phyloP scores from a whole-genome alignment of 1,284 basidiomycete genomes.

The Sporisorium scitamineum region DNA sequence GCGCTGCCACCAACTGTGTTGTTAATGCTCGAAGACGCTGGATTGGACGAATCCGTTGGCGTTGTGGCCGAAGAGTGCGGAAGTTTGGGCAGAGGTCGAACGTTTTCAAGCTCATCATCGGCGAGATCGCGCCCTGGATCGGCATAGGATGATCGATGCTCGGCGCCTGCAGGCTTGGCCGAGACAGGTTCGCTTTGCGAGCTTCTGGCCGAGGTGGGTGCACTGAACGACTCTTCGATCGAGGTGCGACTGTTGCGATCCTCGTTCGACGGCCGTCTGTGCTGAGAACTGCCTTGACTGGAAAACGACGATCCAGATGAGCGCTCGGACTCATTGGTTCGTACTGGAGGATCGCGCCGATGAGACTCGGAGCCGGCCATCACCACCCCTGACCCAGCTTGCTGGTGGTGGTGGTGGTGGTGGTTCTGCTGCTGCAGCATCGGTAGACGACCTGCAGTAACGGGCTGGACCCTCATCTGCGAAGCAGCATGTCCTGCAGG shows the following conservation, averaged over 20 bases:
- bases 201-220: slow-evolving; percentile 61
- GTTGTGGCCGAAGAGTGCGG: slow-evolving; percentile 35
- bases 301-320: slow-evolving; percentile 63
- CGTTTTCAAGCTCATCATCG: slow-evolving; percentile 53
- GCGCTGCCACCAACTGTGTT: background rate
- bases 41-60: slow-evolving; percentile 20
- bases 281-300: slow-evolving; percentile 33
- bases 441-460: slow-evolving; percentile 9
- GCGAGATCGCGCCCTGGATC: slow-evolving; percentile 44
- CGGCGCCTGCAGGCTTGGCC: slow-evolving; percentile 18
- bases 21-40: slow-evolving; percentile 2
- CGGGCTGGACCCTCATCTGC: slow-evolving; percentile 27
- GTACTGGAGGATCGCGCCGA: slow-evolving; percentile 30
- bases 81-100: slow-evolving; percentile 55
- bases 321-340: slow-evolving; percentile 49
- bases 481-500: slow-evolving; percentile 6
- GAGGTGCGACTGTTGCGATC: slow-evolving; percentile 34
- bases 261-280: slow-evolving; percentile 27
- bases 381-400: background rate
- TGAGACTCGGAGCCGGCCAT: slow-evolving; percentile 18
- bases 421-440: slow-evolving; percentile 12
- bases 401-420: slow-evolving; percentile 16
- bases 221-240: slow-evolving; percentile 55
- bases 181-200: slow-evolving; percentile 52
- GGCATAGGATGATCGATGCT: slow-evolving; percentile 23